Evolutionary conservation across 2,329 filamentous ascomycete genomes (phyloP).

Genomic region (Tolypocladium tropicale): DNA sequence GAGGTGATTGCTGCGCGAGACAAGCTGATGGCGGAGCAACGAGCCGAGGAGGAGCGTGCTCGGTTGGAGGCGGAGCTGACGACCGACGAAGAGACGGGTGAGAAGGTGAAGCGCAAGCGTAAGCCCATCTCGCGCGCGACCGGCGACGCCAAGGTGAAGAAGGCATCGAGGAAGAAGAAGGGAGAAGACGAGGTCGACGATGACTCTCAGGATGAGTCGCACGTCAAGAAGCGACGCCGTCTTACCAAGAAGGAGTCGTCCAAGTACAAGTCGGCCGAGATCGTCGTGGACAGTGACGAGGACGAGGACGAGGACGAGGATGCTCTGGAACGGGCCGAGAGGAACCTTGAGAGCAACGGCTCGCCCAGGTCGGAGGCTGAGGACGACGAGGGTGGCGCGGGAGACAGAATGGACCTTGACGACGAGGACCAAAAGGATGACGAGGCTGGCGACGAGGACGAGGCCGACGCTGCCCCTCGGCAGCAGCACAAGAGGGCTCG

Average conservation of each 20-base stretch:
- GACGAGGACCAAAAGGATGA: constrained; percentile 28
- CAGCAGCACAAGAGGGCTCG: constrained; percentile 35
- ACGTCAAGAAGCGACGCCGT: constrained; percentile 53
- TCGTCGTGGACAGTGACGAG: constrained; percentile 68
- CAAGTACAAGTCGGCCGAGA: constrained; percentile 82
- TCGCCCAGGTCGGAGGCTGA: constrained; percentile 24
- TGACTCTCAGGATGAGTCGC: constrained; percentile 30
- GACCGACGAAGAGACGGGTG: constrained; percentile 71
- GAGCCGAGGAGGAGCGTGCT: constrained; percentile 22
- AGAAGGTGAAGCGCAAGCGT: constrained; percentile 71
- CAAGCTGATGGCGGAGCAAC: constrained; percentile 60
- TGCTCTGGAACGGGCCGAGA: constrained; percentile 34
- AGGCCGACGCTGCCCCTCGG: constrained; percentile 20
- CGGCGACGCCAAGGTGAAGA: constrained; percentile 32
- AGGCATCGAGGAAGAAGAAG: constrained; percentile 44
- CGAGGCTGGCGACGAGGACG: constrained; percentile 42
- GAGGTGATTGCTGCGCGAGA: constrained; percentile 70
- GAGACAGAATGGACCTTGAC: constrained; percentile 45
- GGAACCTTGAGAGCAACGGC: constrained; percentile 25
- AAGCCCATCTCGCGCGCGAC: constrained; percentile 31
- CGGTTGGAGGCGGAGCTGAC: constrained; percentile 63
- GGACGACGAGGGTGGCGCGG: constrained; percentile 24
- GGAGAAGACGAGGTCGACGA: constrained; percentile 26
- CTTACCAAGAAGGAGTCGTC: constrained; percentile 36
- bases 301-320: constrained; percentile 38